Evolutionary conservation across 495 filamentous ascomycete species (phyloP).

Genomic region (Neurospora sp.): DNA sequence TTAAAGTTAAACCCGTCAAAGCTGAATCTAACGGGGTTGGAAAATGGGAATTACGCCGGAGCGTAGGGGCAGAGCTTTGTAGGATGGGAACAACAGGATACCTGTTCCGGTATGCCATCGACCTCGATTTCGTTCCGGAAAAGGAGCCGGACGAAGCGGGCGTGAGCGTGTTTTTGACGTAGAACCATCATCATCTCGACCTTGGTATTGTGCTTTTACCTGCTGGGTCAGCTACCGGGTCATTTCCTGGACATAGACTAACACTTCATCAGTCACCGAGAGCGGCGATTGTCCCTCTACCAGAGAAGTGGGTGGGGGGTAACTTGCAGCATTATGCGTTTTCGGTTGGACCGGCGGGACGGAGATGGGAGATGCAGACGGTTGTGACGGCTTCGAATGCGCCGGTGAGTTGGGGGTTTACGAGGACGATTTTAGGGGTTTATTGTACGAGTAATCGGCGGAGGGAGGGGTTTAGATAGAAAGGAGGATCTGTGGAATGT

Average conservation of each 20-base stretch:
- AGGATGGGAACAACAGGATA: conserved; percentile 37
- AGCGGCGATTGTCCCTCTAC: conserved; percentile 14
- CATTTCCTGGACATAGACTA: neutral
- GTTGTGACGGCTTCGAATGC: conserved; percentile 31
- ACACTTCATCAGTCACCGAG: neutral
- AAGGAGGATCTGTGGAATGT: neutral
- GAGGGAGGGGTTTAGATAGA: conserved; percentile 7
- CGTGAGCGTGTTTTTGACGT: conserved; percentile 37
- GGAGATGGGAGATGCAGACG: conserved; percentile 18
- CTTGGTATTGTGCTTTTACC: conserved; percentile 38
- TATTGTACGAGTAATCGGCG: conserved; percentile 45
- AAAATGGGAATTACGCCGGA: no score
- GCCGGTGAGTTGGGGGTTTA: conserved; percentile 40
- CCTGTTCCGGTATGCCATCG: conserved; percentile 39
- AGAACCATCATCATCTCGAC: conserved; percentile 45
- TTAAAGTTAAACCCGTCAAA: no score
- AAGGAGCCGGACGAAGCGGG: conserved; percentile 30
- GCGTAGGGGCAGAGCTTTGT: conserved; percentile 20
- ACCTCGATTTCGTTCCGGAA: conserved; percentile 30
- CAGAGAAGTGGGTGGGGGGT: conserved; percentile 22
- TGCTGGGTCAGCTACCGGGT: neutral
- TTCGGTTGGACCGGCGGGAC: conserved; percentile 28
- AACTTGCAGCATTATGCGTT: conserved; percentile 39
- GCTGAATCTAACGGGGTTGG: no score
- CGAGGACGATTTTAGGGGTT: conserved; percentile 35